Conservation (phyloP, 148 eudicot genomes). For the Vaccinium corymbosum region DNA sequence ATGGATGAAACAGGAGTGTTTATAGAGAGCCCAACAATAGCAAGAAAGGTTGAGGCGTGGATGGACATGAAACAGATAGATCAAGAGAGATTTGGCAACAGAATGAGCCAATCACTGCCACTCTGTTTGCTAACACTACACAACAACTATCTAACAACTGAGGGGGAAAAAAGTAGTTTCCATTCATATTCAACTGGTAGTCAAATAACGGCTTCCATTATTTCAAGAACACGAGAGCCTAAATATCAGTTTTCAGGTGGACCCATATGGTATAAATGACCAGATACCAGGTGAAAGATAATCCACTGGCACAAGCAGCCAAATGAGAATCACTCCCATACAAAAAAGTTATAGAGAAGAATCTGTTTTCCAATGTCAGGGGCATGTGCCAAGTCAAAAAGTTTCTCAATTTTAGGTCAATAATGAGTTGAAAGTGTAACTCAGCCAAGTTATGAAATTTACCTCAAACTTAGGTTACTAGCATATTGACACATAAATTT, state of each 20-base stretch:
- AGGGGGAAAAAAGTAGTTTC: not conserved
- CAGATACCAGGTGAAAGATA: not conserved
- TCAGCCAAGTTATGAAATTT: slow-evolving; percentile 2
- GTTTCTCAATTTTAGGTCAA: not conserved
- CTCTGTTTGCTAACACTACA: not conserved
- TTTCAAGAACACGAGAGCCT: not conserved
- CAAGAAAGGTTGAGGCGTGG: not conserved
- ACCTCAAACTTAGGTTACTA: slow-evolving; percentile 43
- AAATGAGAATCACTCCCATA: not conserved
- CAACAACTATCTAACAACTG: not conserved
- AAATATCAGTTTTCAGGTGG: not conserved
- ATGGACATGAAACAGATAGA: not conserved
- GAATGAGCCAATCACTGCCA: not conserved
- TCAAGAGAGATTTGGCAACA: not conserved
- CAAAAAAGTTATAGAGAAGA: no score
- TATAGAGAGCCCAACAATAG: not conserved
- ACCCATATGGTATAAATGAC: not conserved
- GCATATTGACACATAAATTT: slow-evolving; percentile 57
- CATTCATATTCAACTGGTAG: not conserved
- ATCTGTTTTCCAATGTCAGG: no score
- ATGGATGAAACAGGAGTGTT: not conserved
- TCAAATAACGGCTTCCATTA: not conserved
- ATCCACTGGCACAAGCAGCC: not conserved
- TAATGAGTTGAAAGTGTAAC: not conserved
- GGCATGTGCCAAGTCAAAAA: no score